Percentiles rank a stretch among this genome's conserved stretches.
These are phyloP conservation scores for Podaxis sp. DNA, from an alignment of 768 basidiomycete genomes.

Conservation along the genomic window DNA sequence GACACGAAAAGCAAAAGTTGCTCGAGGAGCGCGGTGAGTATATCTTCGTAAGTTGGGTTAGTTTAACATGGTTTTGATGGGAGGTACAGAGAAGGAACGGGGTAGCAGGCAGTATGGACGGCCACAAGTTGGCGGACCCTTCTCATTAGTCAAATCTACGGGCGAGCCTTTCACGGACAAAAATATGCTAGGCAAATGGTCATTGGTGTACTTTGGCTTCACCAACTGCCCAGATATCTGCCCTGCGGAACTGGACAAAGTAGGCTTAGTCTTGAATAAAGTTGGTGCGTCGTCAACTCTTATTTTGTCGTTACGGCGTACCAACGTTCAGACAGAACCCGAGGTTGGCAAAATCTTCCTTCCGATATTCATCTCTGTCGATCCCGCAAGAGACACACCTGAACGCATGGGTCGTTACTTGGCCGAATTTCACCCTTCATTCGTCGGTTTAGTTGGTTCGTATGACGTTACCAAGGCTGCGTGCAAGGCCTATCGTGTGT, in stretches of 20 bases:
- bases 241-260: slow-evolving; percentile 96
- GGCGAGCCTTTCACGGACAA: slow-evolving; percentile 77
- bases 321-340: slow-evolving; percentile 48
- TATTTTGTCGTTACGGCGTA: background rate
- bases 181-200: slow-evolving; percentile 88
- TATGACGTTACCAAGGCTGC: slow-evolving; percentile 82
- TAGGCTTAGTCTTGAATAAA: slow-evolving; percentile 70
- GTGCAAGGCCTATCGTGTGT: slow-evolving; percentile 96
- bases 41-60: background rate
- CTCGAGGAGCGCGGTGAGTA: slow-evolving; percentile 72
- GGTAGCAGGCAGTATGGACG: slow-evolving; percentile 75
- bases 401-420: slow-evolving; percentile 63
- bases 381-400: slow-evolving; percentile 86
- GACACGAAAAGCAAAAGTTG: slow-evolving; percentile 78
- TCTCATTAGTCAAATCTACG: slow-evolving; percentile 67
- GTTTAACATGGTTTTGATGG: background rate
- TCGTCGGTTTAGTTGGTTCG: slow-evolving; percentile 84
- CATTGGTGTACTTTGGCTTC: slow-evolving; percentile 96
- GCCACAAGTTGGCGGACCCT: slow-evolving; percentile 90
- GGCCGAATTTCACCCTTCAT: slow-evolving; percentile 87
- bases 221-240: slow-evolving; percentile 99
- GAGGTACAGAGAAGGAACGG: slow-evolving; percentile 65
- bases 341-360: slow-evolving; percentile 71
- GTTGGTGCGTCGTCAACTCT: slow-evolving; percentile 54
- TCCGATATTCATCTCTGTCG: slow-evolving; percentile 94